phyloP scores from a whole-genome alignment of 1,284 basidiomycete genomes.

The Sporisorium iseilematis-ciliati region DNA sequence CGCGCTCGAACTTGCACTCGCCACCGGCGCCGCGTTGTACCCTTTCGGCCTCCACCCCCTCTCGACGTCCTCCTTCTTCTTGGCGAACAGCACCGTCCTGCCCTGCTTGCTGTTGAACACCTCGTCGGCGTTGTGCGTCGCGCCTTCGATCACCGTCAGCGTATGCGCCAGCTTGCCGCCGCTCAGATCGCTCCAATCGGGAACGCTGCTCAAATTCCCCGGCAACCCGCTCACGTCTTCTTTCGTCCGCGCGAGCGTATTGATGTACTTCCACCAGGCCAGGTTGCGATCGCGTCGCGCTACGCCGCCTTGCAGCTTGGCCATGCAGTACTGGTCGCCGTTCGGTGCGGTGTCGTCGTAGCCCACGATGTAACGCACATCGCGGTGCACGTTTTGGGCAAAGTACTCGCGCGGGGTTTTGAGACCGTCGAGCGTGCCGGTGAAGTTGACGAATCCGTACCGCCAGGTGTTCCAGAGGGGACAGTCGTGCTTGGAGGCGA shows the following conservation, averaged over 20 bases:
- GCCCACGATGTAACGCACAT: constrained; percentile 65
- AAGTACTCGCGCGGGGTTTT: constrained; percentile 60
- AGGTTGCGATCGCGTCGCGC: constrained; percentile 63
- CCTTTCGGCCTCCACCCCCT: constrained; percentile 65
- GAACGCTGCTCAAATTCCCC: constrained; percentile 49
- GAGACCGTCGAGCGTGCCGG: constrained; percentile 49
- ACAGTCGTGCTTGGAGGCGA: constrained; percentile 53
- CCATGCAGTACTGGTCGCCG: constrained; percentile 68
- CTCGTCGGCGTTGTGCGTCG: constrained; percentile 56
- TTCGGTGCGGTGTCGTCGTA: constrained; percentile 48
- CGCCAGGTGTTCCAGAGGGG: constrained; percentile 65
- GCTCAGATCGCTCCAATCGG: constrained; percentile 61
- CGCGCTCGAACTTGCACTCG: neutral
- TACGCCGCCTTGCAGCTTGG: constrained; percentile 61
- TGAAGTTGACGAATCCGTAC: constrained; percentile 65
- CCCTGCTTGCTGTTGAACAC: constrained; percentile 60
- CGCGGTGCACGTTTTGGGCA: constrained; percentile 54
- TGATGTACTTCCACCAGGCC: constrained; percentile 68
- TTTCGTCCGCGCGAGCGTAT: constrained; percentile 56
- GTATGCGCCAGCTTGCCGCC: constrained; percentile 47
- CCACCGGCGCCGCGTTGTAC: constrained; percentile 20
- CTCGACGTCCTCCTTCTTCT: constrained; percentile 28
- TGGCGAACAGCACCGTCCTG: constrained; percentile 61
- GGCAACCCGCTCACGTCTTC: constrained; percentile 61
- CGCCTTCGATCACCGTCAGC: constrained; percentile 60